phyloP scores from a whole-genome alignment of 371 early-diverging fungal species.

The Nematocida parisii region DNA sequence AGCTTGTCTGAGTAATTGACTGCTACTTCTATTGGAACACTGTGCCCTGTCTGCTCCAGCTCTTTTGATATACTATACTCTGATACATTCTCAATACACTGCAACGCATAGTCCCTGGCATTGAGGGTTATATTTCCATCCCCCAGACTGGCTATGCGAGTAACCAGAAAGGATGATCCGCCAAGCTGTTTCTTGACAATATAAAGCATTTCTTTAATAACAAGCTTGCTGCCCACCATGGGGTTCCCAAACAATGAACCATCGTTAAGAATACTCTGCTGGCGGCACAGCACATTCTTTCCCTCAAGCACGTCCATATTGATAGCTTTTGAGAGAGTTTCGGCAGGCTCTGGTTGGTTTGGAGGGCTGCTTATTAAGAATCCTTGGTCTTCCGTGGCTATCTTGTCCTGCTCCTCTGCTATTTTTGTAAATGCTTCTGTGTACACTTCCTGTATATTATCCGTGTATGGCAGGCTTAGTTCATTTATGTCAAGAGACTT shows the following conservation, averaged over 20 bases:
- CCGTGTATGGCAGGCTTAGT: neutral
- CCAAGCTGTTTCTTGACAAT: conserved; percentile 38
- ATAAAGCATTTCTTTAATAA: conserved; percentile 28
- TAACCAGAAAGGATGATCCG: conserved; percentile 16
- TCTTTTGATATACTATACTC: conserved; percentile 3
- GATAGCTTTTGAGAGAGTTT: neutral
- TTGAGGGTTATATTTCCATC: conserved; percentile 55
- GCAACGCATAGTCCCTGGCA: conserved; percentile 46
- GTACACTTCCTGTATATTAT: conserved; percentile 2
- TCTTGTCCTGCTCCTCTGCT: neutral
- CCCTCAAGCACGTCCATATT: neutral
- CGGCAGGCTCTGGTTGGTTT: neutral
- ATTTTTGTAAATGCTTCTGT: conserved; percentile 7
- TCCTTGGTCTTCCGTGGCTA: neutral
- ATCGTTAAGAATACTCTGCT: neutral
- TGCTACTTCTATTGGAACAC: conserved; percentile 21
- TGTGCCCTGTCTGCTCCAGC: neutral
- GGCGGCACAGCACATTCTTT: neutral
- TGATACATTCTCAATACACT: neutral
- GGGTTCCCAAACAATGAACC: conserved; percentile 14
- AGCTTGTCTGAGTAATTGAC: conserved; percentile 11
- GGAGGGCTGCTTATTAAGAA: neutral
- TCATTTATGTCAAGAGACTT: neutral
- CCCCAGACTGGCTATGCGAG: conserved; percentile 38
- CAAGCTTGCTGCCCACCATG: conserved; percentile 17